Evolutionary conservation across 208 protist species (phyloP).

Genomic region (Crithidia mellificae): DNA sequence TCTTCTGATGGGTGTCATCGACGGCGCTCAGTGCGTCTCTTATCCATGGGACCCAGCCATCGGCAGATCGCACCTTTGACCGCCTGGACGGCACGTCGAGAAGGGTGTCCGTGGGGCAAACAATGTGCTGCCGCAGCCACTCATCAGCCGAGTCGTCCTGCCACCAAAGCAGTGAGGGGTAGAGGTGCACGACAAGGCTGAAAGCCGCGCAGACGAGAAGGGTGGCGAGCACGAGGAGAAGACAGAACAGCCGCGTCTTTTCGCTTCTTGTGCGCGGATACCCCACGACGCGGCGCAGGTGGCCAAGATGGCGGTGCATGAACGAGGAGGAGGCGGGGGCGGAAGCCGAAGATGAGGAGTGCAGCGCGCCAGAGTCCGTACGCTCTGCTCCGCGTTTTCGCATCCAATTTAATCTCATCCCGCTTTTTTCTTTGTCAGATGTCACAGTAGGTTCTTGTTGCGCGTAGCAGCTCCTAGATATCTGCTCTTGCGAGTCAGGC

Average conservation of each 20-base stretch:
- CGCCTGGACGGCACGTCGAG: slow-evolving; percentile 3
- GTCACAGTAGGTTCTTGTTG: no score
- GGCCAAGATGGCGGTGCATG: not conserved
- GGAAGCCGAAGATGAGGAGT: slow-evolving; percentile 5
- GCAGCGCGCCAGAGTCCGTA: not conserved
- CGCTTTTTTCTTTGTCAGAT: no score
- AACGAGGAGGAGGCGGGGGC: no score
- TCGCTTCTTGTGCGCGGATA: not conserved
- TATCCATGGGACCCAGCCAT: not conserved
- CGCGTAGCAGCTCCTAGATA: no score
- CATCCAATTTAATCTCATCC: not conserved
- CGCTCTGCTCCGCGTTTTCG: slow-evolving; percentile 11
- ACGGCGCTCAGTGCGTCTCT: not conserved
- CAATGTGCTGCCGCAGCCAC: slow-evolving; percentile 6
- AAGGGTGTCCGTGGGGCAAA: slow-evolving; percentile 12
- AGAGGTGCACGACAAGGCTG: not conserved
- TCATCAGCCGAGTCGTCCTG: not conserved
- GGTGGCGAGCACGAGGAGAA: not conserved
- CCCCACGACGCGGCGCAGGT: not conserved
- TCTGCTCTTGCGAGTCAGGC: no score
- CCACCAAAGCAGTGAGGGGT: not conserved
- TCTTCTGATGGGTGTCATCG: not conserved
- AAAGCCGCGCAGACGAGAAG: not conserved
- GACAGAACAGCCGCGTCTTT: not conserved
- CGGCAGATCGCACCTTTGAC: not conserved